Evolutionary conservation across 306 rosid genomes (phyloP), one percentile per base, ranked within the genome.

Genomic region (Morella rubra): DNA sequence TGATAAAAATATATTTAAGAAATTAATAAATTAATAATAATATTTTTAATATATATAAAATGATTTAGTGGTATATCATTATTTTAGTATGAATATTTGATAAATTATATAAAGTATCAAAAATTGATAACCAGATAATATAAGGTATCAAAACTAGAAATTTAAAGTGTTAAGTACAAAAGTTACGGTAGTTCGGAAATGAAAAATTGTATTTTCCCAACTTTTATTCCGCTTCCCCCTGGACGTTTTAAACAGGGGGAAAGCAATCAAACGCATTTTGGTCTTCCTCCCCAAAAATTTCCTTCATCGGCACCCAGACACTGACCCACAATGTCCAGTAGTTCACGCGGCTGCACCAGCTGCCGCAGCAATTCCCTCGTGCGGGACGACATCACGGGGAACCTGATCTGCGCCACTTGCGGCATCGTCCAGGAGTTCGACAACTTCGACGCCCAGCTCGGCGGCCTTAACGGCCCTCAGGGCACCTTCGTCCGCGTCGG

Each of bases 401-500:
- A 44, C 4, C 73, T 80, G 52, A 1, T 68, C 12, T 93, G 93
- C 76, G 68, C 84, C 5, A 22, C 61, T 0, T 91, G 97, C 62
- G 91, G 95, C 8, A 70, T 55, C 20, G n/a, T 85, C 69, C 93
- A 87, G 71, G 84, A 71, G 5, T 86, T 74, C 77, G 87, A 91
- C 52, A 82, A 78, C 78, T 89, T 40, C 37, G 95, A 88, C 16
- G 85, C 87, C 27, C 86, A 88, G 37, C 67, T 84, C 44, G 80
- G 83, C 54, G 91, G 91, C 69, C 16, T 88, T 79, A 80, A 7
- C 71, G 93, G 90, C 18, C 85, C 89, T 0, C 73, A 77, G 52
- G 96, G 97, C 18, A 88, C 96, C 74, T 88, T 78, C 77, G 72
- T 92, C 53, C 77, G 78, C 18, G 50, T 83, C 18, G 96, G 96